phyloP scores from a whole-genome alignment of 371 early-diverging fungal genomes.

The Mortierella sp. region DNA sequence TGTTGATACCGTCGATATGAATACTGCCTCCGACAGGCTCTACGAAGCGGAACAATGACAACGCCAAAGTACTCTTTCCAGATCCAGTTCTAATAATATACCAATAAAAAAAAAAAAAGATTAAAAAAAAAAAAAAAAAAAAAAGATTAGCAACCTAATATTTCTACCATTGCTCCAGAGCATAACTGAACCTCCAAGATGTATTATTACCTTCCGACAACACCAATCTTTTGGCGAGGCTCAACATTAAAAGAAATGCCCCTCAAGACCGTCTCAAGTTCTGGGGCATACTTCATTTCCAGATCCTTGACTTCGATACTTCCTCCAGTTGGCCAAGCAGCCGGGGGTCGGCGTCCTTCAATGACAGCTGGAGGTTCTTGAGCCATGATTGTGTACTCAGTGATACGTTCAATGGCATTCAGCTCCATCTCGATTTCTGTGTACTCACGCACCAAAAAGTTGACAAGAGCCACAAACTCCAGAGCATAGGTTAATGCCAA shows the following conservation, averaged over 20 bases:
- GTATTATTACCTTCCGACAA: constrained; percentile 70
- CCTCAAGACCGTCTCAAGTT: constrained; percentile 74
- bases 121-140: background rate
- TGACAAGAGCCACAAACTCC: constrained; percentile 62
- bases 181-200: background rate
- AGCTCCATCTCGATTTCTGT: constrained; percentile 87
- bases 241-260: constrained; percentile 72
- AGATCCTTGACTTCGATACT: constrained; percentile 75
- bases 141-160: too few relatives aligned
- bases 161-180: too few relatives aligned
- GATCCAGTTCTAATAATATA: constrained; percentile 71
- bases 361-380: constrained; percentile 79
- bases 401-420: constrained; percentile 88
- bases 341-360: constrained; percentile 64
- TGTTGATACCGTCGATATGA: constrained; percentile 82
- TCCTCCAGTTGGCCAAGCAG: constrained; percentile 85
- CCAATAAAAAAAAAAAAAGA: background rate
- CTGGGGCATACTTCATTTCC: constrained; percentile 75
- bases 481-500: constrained; percentile 85
- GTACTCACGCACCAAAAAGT: constrained; percentile 61
- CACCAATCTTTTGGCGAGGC: constrained; percentile 81
- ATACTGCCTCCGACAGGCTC: constrained; percentile 81
- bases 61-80: constrained; percentile 83
- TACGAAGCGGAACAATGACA: constrained; percentile 83
- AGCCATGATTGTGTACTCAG: constrained; percentile 82